Evolutionary conservation across 2,329 filamentous ascomycete species (phyloP).

Genomic region (Alternaria longipes): DNA sequence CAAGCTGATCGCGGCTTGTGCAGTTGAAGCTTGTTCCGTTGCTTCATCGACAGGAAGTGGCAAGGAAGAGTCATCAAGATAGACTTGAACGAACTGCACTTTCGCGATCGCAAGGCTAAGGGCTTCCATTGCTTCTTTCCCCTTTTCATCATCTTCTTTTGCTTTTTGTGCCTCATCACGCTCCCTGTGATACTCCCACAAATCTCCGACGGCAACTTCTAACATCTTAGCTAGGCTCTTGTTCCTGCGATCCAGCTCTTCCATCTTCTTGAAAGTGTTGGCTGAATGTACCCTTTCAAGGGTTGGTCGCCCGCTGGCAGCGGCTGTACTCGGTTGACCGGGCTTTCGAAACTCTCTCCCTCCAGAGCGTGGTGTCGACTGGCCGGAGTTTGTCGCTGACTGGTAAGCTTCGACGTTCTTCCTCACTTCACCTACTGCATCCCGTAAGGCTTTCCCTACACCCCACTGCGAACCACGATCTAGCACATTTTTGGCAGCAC

Average conservation of each 20-base stretch:
- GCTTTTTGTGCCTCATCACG: conserved; percentile 54
- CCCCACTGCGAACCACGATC: conserved; percentile 78
- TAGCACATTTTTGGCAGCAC: conserved; percentile 77
- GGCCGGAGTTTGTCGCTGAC: conserved; percentile 37
- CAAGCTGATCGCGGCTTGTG: conserved; percentile 31
- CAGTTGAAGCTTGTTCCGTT: conserved; percentile 37
- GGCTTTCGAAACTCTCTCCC: conserved; percentile 49
- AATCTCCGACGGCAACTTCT: conserved; percentile 69
- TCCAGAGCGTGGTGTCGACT: conserved; percentile 44
- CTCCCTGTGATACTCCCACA: conserved; percentile 68
- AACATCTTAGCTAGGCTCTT: conserved; percentile 73
- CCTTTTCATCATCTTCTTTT: conserved; percentile 37
- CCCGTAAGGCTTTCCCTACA: conserved; percentile 82
- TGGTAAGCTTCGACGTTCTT: conserved; percentile 77
- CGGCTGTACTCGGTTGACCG: conserved; percentile 31
- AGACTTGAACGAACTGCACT: conserved; percentile 62
- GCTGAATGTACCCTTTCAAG: conserved; percentile 33
- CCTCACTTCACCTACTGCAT: conserved; percentile 80
- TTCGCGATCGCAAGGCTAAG: conserved; percentile 60
- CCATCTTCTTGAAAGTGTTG: conserved; percentile 42
- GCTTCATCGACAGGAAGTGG: conserved; percentile 54
- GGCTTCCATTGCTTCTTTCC: conserved; percentile 50
- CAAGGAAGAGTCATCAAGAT: conserved; percentile 58
- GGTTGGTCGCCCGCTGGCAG: conserved; percentile 25
- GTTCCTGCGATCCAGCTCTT: conserved; percentile 70